Base-by-base conservation (phyloP, 1,139 yeast genomes). In the Pichia sp. region DNA sequence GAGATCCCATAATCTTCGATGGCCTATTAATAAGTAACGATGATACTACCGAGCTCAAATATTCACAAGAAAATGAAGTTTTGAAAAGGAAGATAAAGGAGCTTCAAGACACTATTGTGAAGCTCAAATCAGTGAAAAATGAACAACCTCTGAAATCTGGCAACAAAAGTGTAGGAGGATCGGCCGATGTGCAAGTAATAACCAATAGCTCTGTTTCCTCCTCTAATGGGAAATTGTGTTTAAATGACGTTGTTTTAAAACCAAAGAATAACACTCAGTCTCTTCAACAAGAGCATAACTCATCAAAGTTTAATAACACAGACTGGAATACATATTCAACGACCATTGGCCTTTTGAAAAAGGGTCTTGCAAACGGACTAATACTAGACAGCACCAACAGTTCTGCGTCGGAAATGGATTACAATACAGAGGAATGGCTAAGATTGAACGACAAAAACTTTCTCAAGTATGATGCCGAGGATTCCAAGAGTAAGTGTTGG, bases 1-100 rank as follows among this genome's bases (percentile, higher is more conserved):
- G 67, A 44, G 70, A 67, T 52, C 68, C 69, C 1, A 55, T 65
- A 1, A 60, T 66, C 1, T 66, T 65, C 16, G 68, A 63, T 51
- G 70, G 69, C 1, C 40, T 65, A 31, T 45, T 66, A n/a, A 55
- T 65, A 16, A 60, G 64, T 49, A 53, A 61, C 10, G 60, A 61
- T 5, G 59, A 59, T 34, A 62, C 57, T 30, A 53, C 52, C 6
- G 68, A 65, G 48, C 47, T 63, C 46, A 58, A 59, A 50, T 65
- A 55, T 40, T 61, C 64, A 3, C 60, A 60, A 41, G 70, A 67
- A 48, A 67, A 65, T 52, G 70, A 67, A 57, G 60, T 61, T 7
- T 58, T 63, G 54, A 67, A 59, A 49, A 57, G 47, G 33, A 67
- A 62, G 50, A 65, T 66, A 27, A 59, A 50, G 44, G 67, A 62